These are phyloP conservation scores for Periconia sp. DNA, from an alignment of 2,329 filamentous ascomycete genomes.

Conservation along the genomic window DNA sequence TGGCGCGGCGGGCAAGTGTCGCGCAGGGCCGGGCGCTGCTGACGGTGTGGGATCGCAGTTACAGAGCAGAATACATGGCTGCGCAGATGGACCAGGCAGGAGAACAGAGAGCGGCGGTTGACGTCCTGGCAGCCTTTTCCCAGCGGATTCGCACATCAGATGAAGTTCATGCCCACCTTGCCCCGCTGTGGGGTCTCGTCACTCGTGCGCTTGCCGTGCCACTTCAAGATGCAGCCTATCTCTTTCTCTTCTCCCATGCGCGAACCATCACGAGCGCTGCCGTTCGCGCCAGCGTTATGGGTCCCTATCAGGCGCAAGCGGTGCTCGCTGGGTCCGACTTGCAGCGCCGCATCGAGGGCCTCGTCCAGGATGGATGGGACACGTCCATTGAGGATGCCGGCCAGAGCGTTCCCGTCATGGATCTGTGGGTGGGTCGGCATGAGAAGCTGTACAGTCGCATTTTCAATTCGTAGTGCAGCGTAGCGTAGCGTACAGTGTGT, in stretches of 20 bases:
- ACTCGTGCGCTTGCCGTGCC: constrained; percentile 63
- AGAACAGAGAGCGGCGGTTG: constrained; percentile 15
- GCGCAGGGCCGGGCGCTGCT: constrained; percentile 76
- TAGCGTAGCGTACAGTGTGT: too few relatives aligned
- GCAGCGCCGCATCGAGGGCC: constrained; percentile 58
- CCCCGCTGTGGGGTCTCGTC: constrained; percentile 70
- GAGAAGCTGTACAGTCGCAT: constrained; percentile 83
- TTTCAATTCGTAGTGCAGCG: constrained; percentile 68
- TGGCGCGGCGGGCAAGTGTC: constrained; percentile 72
- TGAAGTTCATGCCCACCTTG: constrained; percentile 60
- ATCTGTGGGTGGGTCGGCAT: constrained; percentile 81
- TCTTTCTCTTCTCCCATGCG: constrained; percentile 75
- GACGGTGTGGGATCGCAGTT: constrained; percentile 74
- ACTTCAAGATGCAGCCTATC: constrained; percentile 66
- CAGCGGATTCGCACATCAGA: constrained; percentile 28
- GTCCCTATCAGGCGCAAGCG: constrained; percentile 77
- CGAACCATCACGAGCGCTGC: constrained; percentile 76
- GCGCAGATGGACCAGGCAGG: background rate
- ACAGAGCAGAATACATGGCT: constrained; percentile 44
- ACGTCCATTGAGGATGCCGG: constrained; percentile 66
- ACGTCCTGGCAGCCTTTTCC: constrained; percentile 33
- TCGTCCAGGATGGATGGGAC: constrained; percentile 63
- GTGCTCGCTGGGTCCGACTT: constrained; percentile 65
- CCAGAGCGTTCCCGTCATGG: constrained; percentile 75
- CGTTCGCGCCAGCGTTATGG: constrained; percentile 75